Evolutionary conservation across 129 eudicot species (phyloP).

Genomic region (Dittrichia graveolens): DNA sequence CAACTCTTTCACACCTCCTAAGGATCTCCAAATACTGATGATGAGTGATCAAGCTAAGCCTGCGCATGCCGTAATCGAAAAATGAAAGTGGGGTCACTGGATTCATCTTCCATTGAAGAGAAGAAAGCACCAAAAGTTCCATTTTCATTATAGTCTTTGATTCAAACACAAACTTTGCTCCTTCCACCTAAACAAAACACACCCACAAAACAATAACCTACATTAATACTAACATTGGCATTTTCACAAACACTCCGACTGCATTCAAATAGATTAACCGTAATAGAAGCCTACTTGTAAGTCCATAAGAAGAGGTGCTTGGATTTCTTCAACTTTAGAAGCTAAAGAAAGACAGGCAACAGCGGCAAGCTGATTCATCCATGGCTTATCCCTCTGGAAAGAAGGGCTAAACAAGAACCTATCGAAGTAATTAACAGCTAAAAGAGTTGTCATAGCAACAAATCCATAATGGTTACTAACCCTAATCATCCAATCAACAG

Average conservation of each 20-base stretch:
- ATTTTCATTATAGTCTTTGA: slow-evolving; percentile 81
- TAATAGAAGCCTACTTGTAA: slow-evolving; percentile 25
- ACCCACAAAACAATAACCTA: neutral
- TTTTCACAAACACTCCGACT: slow-evolving; percentile 35
- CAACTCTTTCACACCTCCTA: slow-evolving; percentile 57
- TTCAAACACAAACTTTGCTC: slow-evolving; percentile 64
- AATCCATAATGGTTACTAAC: slow-evolving; percentile 65
- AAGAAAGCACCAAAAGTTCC: slow-evolving; percentile 80
- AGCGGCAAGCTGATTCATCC: slow-evolving; percentile 47
- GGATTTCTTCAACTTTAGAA: slow-evolving; percentile 44
- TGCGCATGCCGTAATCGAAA: slow-evolving; percentile 61
- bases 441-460: slow-evolving; percentile 52
- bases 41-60: slow-evolving; percentile 59
- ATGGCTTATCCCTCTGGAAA: slow-evolving; percentile 43
- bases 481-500: slow-evolving; percentile 73
- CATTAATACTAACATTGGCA: slow-evolving; percentile 7
- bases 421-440: slow-evolving; percentile 83
- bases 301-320: slow-evolving; percentile 34
- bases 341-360: slow-evolving; percentile 47
- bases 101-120: slow-evolving; percentile 87
- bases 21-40: slow-evolving; percentile 56
- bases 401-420: slow-evolving; percentile 56
- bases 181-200: slow-evolving; percentile 56
- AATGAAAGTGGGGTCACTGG: slow-evolving; percentile 81
- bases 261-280: neutral